Evolutionary conservation across 345 rosid genomes (phyloP).

Genomic region (Dimocarpus longan): DNA sequence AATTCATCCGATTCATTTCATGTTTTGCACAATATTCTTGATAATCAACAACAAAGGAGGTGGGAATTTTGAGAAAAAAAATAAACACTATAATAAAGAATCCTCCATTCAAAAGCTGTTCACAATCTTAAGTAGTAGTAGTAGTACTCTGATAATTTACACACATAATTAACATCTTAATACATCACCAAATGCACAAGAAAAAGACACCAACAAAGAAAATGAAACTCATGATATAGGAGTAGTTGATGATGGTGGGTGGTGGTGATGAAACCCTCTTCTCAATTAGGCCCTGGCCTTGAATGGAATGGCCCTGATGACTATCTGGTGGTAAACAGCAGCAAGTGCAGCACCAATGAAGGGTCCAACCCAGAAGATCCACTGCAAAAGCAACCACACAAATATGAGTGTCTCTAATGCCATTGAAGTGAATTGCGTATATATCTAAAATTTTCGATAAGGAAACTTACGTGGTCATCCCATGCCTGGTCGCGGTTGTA

Average conservation of each 20-base stretch:
- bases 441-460: background rate
- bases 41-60: background rate
- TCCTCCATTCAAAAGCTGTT: conserved; percentile 21
- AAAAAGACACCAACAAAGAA: conserved; percentile 4
- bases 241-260: conserved; percentile 7
- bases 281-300: conserved; percentile 48
- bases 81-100: conserved; percentile 11
- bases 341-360: conserved; percentile 79
- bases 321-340: conserved; percentile 68
- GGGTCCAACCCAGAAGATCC: conserved; percentile 86
- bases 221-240: conserved; percentile 1
- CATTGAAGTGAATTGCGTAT: too few relatives aligned
- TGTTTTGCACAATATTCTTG: too few relatives aligned
- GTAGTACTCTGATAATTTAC: conserved; percentile 31
- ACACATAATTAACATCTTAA: conserved; percentile 33
- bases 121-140: conserved; percentile 8
- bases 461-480: conserved; percentile 55
- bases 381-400: conserved; percentile 31
- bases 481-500: conserved; percentile 53
- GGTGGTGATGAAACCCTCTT: background rate
- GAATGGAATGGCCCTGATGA: conserved; percentile 77
- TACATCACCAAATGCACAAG: conserved; percentile 17
- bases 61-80: background rate
- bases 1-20: too few relatives aligned
- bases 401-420: background rate